Evolutionary conservation across 1,284 basidiomycete species (phyloP), one percentile per base, ranked within the genome.

Genomic region (Dichomitus squalens): DNA sequence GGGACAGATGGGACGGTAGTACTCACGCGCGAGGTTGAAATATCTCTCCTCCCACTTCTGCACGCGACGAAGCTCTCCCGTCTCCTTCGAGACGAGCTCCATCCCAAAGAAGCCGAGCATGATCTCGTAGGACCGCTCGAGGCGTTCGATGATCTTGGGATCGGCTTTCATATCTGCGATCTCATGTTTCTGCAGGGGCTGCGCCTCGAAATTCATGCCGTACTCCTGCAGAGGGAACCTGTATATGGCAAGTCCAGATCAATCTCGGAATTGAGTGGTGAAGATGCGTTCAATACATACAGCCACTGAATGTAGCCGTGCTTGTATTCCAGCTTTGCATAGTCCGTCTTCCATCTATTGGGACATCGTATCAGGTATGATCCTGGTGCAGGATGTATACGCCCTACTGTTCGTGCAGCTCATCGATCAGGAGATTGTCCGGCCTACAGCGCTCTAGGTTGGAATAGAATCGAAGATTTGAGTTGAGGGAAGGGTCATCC

Each of bases 61-160:
- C 81, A 81, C 53, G 75, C 77, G 31, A 86, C 52, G 56, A 9
- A 63, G 60, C n/a, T 84, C 75, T 2, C 87, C 87, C 0, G 84
- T 83, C 46, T 84, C 79, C 20, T 70, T 64, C 48, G 81, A 81
- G 27, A 82, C 69, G 14, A 89, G 77, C 34, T 75, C 76, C 84
- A 90, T 88, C 23, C 87, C 88, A 66, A 87, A 90, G 72, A 90
- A 90, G 66, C 87, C 85, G 8, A 90, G 79, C 86, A 90, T 88
- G 57, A 89, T 80, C 58, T 71, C 73, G 70, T 90, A 91, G 4
- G 89, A 90, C 31, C 72, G 73, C 3, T 85, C 55, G 23, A 91
- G 66, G 44, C 87, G 82, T 43, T 72, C 64, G 23, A 84, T 69
- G 43, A 88, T 76, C 48, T 66, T 67, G 33, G 78, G 68, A 67